Conservation (phyloP, 2,329 filamentous ascomycete species). For the Coniella lustricola region DNA sequence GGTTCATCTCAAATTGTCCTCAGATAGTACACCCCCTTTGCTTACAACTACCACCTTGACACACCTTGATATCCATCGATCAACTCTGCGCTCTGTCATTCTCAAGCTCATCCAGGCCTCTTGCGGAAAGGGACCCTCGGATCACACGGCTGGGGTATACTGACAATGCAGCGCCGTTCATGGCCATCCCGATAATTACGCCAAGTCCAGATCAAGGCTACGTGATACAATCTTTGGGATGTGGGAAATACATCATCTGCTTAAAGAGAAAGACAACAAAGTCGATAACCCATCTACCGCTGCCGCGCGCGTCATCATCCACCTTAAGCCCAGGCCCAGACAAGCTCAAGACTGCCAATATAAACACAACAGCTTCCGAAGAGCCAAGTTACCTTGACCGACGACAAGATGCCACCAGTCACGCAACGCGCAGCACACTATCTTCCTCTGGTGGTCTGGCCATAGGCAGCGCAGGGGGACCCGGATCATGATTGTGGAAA, state of each 20-base stretch:
- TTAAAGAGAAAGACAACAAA: neutral
- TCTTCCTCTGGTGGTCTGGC: neutral
- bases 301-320: slow-evolving; percentile 8
- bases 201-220: neutral
- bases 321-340: neutral
- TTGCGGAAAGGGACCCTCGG: neutral
- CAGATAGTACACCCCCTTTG: too few relatives aligned
- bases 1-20: too few relatives aligned
- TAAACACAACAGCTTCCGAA: too few relatives aligned
- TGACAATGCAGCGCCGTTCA: neutral
- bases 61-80: too few relatives aligned
- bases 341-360: too few relatives aligned
- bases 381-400: neutral
- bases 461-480: neutral
- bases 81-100: neutral
- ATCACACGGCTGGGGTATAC: neutral
- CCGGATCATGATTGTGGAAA: neutral
- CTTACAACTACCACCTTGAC: too few relatives aligned
- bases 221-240: neutral
- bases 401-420: neutral
- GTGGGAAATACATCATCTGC: neutral
- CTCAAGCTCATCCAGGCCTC: neutral
- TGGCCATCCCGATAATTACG: neutral
- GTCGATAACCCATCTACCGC: neutral
- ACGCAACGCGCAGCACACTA: slow-evolving; percentile 1